Conservation (phyloP, 768 basidiomycete genomes). For the Plicaturopsis crispa region DNA sequence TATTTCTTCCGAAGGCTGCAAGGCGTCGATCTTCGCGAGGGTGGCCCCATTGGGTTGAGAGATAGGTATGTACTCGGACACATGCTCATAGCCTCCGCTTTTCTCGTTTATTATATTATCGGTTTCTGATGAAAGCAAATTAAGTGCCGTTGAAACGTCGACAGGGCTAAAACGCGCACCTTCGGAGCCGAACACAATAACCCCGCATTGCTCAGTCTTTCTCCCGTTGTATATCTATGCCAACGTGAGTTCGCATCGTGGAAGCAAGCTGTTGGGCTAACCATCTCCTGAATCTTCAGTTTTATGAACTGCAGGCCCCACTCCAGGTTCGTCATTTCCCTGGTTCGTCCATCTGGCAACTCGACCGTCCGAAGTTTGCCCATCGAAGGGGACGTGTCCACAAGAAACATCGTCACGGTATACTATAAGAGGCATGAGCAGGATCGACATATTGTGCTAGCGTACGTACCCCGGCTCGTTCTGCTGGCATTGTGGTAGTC, state of each 20-base stretch:
- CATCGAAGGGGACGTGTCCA: slow-evolving; percentile 89
- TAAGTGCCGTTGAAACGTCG: neutral
- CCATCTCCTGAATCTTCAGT: slow-evolving; percentile 90
- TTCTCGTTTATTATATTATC: slow-evolving; percentile 54
- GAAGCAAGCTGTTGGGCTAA: slow-evolving; percentile 15
- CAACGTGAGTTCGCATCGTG: slow-evolving; percentile 2
- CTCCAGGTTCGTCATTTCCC: slow-evolving; percentile 71
- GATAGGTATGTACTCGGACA: slow-evolving; percentile 64
- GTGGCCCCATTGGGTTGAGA: slow-evolving; percentile 58
- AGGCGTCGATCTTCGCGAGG: slow-evolving; percentile 54
- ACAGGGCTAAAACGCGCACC: slow-evolving; percentile 31
- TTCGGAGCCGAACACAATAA: slow-evolving; percentile 81
- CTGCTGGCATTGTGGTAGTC: slow-evolving; percentile 54
- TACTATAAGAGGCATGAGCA: slow-evolving; percentile 40
- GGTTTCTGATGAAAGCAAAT: slow-evolving; percentile 39
- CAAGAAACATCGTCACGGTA: slow-evolving; percentile 81
- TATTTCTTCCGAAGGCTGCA: slow-evolving; percentile 43
- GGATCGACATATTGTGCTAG: neutral
- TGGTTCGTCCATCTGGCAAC: slow-evolving; percentile 38
- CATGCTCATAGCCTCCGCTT: slow-evolving; percentile 66
- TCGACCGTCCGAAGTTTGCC: slow-evolving; percentile 51
- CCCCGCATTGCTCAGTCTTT: slow-evolving; percentile 92
- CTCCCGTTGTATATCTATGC: slow-evolving; percentile 80
- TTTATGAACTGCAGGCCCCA: slow-evolving; percentile 83
- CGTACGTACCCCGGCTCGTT: slow-evolving; percentile 65